phyloP scores from a whole-genome alignment of 306 rosid genomes.

The Begonia peltatifolia region DNA sequence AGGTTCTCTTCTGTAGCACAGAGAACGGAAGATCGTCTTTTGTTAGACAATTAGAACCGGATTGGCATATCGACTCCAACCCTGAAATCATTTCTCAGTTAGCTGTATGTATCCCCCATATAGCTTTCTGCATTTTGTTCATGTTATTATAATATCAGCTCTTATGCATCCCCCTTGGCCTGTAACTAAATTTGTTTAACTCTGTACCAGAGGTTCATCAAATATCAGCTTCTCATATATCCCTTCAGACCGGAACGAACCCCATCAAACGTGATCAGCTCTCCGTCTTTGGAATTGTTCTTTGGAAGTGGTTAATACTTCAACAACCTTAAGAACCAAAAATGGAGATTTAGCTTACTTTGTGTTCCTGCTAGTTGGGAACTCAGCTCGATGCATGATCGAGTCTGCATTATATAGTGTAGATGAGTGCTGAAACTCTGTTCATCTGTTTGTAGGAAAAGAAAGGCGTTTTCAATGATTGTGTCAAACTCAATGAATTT shows the following conservation, averaged over 20 bases:
- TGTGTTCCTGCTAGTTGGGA: background rate
- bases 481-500: background rate
- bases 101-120: constrained; percentile 42
- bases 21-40: constrained; percentile 85
- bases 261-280: constrained; percentile 55
- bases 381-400: background rate
- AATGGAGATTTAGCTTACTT: background rate
- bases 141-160: background rate
- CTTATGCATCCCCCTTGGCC: background rate
- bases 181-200: background rate
- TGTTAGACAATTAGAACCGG: constrained; percentile 95
- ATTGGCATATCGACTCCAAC: constrained; percentile 90
- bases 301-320: constrained; percentile 60
- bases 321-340: constrained; percentile 11
- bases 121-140: background rate
- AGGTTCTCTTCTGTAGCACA: constrained; percentile 87
- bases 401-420: background rate
- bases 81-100: constrained; percentile 62
- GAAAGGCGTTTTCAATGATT: background rate
- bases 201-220: constrained; percentile 77
- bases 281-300: constrained; percentile 81
- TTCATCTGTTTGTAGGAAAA: background rate
- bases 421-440: background rate
- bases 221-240: constrained; percentile 72
- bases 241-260: constrained; percentile 46